A percentile compares a stretch with the other conserved stretches of the same genome.
phyloP scores from a whole-genome alignment of 2,329 filamentous ascomycete genomes.

The Cladophialophora bantiana region DNA sequence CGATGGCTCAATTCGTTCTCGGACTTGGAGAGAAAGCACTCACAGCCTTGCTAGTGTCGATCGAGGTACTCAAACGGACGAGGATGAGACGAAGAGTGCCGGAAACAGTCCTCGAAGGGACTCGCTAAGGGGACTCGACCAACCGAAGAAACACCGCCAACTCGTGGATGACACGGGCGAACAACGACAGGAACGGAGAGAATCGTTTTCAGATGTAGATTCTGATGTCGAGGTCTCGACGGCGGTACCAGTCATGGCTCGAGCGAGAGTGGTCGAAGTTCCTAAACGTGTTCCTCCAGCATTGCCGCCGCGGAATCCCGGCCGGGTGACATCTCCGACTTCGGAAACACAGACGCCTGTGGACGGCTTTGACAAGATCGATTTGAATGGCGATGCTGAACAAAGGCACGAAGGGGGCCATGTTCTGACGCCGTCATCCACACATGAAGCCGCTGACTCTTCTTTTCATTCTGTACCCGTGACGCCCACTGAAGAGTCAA shows the following conservation, averaged over 20 bases:
- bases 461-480: constrained; percentile 37
- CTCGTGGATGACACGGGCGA: constrained; percentile 28
- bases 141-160: constrained; percentile 34
- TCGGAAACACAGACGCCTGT: constrained; percentile 37
- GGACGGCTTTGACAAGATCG: constrained; percentile 46
- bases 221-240: constrained; percentile 59
- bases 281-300: constrained; percentile 79
- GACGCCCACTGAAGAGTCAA: constrained; percentile 35
- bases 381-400: constrained; percentile 40
- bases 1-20: constrained; percentile 72
- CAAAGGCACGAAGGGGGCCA: constrained; percentile 26
- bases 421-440: constrained; percentile 17
- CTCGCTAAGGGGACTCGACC: constrained; percentile 21
- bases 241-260: constrained; percentile 72
- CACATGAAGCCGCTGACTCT: constrained; percentile 30
- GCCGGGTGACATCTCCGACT: constrained; percentile 43
- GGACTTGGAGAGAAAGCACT: constrained; percentile 72
- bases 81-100: constrained; percentile 62
- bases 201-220: constrained; percentile 39
- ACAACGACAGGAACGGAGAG: constrained; percentile 18
- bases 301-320: constrained; percentile 76
- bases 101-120: constrained; percentile 52
- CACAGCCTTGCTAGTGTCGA: constrained; percentile 68
- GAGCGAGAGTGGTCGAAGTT: constrained; percentile 83
- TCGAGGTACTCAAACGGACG: constrained; percentile 73